A percentile compares a stretch with the other conserved stretches of the same genome.
Conservation (phyloP, 1,139 yeast genomes). For the Suhomyces chickasaworum region DNA sequence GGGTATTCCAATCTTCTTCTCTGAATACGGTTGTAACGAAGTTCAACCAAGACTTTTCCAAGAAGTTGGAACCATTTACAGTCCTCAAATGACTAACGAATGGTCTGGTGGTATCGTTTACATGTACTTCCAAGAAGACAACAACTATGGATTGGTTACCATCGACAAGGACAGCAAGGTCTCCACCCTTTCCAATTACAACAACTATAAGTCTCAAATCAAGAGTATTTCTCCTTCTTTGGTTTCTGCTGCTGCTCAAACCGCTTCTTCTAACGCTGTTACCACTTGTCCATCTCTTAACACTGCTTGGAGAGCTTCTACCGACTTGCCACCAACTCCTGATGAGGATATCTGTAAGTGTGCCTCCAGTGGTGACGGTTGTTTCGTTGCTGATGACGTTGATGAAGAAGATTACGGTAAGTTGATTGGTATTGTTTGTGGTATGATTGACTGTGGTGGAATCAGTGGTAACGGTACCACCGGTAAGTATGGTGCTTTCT, state of each 20-base stretch:
- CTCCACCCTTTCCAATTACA: conserved; percentile 54
- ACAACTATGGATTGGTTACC: conserved; percentile 70
- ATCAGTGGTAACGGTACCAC: conserved; percentile 60
- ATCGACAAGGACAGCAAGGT: conserved; percentile 39
- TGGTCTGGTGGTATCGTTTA: conserved; percentile 72
- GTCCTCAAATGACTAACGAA: conserved; percentile 43
- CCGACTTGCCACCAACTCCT: conserved; percentile 68
- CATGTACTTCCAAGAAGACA: conserved; percentile 68
- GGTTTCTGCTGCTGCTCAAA: conserved; percentile 20
- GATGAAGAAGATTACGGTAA: conserved; percentile 42
- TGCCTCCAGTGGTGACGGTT: conserved; percentile 20
- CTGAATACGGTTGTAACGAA: conserved; percentile 91
- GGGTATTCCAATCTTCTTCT: conserved; percentile 82
- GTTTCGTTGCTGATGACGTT: conserved; percentile 21
- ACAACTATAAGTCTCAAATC: conserved; percentile 54
- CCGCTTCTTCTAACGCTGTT: conserved; percentile 17
- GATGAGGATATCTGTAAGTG: conserved; percentile 62
- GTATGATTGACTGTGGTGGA: conserved; percentile 50
- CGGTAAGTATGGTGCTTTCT: conserved; percentile 30
- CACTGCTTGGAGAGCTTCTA: conserved; percentile 27
- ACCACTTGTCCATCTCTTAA: conserved; percentile 47
- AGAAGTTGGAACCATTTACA: conserved; percentile 66
- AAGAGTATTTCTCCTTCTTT: conserved; percentile 39
- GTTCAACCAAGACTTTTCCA: conserved; percentile 68
- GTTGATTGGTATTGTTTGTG: conserved; percentile 57